These are phyloP conservation scores for Helotiales sp. DNA, from an alignment of 2,329 filamentous ascomycete genomes.

Conservation along the genomic window DNA sequence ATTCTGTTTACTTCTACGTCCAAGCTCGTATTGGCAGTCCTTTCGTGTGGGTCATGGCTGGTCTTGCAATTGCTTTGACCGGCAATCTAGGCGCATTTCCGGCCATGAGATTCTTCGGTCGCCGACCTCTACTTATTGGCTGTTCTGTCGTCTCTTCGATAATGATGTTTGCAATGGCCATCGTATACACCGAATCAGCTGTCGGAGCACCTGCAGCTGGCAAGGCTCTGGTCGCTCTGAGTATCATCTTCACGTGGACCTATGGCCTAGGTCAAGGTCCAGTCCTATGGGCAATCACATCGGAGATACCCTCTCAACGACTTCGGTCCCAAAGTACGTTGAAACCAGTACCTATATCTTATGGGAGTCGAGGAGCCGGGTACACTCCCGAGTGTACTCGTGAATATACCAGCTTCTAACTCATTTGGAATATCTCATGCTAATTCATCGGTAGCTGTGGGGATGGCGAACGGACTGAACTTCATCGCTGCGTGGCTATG, in stretches of 20 bases:
- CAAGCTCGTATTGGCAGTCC: slow-evolving; percentile 5
- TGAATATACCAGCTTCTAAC: too few relatives aligned
- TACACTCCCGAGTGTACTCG: too few relatives aligned
- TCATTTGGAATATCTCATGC: too few relatives aligned
- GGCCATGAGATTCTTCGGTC: neutral
- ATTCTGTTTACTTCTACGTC: slow-evolving; percentile 12
- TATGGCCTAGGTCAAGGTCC: slow-evolving; percentile 2
- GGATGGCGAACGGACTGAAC: neutral
- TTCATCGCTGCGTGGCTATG: slow-evolving; percentile 8
- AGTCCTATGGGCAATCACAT: slow-evolving; percentile 1
- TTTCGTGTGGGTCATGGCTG: slow-evolving; percentile 11
- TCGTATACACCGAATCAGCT: neutral
- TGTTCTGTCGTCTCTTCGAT: neutral
- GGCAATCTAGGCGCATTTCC: slow-evolving; percentile 7
- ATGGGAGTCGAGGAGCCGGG: too few relatives aligned
- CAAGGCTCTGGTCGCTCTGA: slow-evolving; percentile 1
- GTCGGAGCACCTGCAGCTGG: neutral
- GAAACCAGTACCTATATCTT: too few relatives aligned
- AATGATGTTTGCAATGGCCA: neutral
- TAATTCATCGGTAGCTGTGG: too few relatives aligned
- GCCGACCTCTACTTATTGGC: neutral
- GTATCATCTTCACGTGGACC: slow-evolving; percentile 6
- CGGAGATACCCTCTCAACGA: neutral
- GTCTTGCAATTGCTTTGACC: slow-evolving; percentile 4
- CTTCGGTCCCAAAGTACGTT: neutral